Percentiles rank a stretch among this genome's conserved stretches.
Conservation (phyloP, 306 rosid genomes). For the Rosa chinensis region DNA sequence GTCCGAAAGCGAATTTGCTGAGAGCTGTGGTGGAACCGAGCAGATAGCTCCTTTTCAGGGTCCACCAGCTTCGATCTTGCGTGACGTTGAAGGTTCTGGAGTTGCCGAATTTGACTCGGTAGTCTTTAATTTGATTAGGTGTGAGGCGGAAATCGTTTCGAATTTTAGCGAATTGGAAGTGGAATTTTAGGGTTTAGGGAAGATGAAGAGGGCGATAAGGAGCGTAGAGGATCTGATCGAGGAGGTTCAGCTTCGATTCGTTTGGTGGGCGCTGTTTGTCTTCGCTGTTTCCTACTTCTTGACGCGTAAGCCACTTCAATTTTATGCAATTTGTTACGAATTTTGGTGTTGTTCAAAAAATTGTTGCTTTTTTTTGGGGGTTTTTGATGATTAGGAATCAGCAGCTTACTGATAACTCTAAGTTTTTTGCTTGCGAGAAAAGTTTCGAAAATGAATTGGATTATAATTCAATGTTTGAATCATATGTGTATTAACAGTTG, state of each 20-base stretch:
- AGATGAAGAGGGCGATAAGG: constrained; percentile 69
- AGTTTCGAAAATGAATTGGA: neutral
- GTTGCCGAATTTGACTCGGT: neutral
- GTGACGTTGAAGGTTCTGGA: constrained; percentile 4
- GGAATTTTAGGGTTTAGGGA: constrained; percentile 20
- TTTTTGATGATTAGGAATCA: neutral
- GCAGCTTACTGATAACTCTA: neutral
- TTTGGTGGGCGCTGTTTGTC: constrained; percentile 88
- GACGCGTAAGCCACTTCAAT: constrained; percentile 51
- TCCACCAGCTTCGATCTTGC: constrained; percentile 13
- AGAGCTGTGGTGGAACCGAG: constrained; percentile 5
- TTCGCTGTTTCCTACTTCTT: constrained; percentile 76
- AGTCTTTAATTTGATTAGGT: neutral
- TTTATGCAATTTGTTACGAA: neutral
- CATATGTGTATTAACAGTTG: neutral
- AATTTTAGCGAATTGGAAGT: neutral
- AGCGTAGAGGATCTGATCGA: constrained; percentile 76
- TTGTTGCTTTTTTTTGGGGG: neutral
- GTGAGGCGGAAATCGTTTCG: neutral
- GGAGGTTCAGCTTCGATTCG: constrained; percentile 73
- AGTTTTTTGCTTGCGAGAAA: neutral
- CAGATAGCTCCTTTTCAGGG: neutral
- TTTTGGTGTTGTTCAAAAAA: neutral
- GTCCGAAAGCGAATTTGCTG: neutral
- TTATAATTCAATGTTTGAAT: neutral